Conservation (phyloP, 805 yeast genomes). For the Zygoascus flipseniorum region DNA sequence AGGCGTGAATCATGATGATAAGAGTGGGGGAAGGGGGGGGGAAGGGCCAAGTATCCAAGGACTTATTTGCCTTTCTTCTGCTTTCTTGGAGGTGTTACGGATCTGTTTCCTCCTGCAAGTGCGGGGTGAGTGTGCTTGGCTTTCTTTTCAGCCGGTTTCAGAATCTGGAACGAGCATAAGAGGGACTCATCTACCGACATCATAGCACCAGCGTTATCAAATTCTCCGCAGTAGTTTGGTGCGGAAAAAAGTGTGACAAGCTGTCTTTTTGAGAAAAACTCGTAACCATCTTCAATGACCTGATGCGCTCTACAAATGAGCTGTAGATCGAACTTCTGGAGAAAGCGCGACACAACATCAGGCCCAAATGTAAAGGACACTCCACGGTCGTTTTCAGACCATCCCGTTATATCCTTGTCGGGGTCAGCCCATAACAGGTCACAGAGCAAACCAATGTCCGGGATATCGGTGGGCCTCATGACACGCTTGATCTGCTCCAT, state of each 20-base stretch:
- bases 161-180: conserved; percentile 3
- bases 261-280: conserved; percentile 52
- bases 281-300: conserved; percentile 67
- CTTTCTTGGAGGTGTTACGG: conserved; percentile 77
- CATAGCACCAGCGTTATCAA: conserved; percentile 87
- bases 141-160: conserved; percentile 36
- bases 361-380: conserved; percentile 63
- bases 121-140: conserved; percentile 1
- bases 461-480: conserved; percentile 67
- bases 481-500: conserved; percentile 62
- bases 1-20: background rate
- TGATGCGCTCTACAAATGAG: conserved; percentile 63
- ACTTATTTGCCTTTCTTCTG: conserved; percentile 7
- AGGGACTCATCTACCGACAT: conserved; percentile 57
- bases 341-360: conserved; percentile 35
- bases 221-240: conserved; percentile 18
- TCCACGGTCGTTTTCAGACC: conserved; percentile 73
- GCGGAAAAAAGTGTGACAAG: conserved; percentile 32
- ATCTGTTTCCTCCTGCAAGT: conserved; percentile 31
- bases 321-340: conserved; percentile 2
- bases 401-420: conserved; percentile 59
- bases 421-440: conserved; percentile 72
- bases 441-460: conserved; percentile 59
- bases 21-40: background rate
- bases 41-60: too few species aligned